These are phyloP conservation scores for Ascocoryne sarcoides DNA, from an alignment of 2,329 filamentous ascomycete genomes.

Conservation along the genomic window DNA sequence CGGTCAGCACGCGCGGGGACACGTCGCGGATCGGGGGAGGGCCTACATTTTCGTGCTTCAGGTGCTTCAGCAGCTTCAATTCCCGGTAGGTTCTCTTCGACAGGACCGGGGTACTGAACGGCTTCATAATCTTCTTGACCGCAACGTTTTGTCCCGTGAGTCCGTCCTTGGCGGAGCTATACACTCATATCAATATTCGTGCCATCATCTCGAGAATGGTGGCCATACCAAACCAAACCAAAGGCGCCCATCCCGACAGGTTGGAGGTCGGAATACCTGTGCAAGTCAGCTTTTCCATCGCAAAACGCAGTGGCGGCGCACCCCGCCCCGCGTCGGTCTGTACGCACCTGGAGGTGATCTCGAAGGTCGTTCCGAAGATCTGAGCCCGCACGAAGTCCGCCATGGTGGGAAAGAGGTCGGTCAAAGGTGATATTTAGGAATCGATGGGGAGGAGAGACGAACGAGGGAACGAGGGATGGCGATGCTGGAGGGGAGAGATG, in stretches of 20 bases:
- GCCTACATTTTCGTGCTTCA: constrained; percentile 87
- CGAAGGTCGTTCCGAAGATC: constrained; percentile 98
- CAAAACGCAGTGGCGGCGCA: constrained; percentile 10
- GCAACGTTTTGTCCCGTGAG: constrained; percentile 94
- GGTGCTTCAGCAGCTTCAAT: constrained; percentile 92
- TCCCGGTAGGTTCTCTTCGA: constrained; percentile 97
- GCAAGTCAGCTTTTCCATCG: constrained; percentile 13
- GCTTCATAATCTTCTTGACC: constrained; percentile 99
- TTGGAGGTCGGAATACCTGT: constrained; percentile 92
- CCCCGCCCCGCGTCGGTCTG: constrained; percentile 10
- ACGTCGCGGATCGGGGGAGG: neutral
- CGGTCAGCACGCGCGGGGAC: constrained; percentile 18
- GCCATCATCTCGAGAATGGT: neutral
- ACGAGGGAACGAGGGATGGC: too few relatives aligned
- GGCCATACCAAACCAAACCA: constrained; percentile 82
- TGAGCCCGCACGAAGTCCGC: constrained; percentile 98
- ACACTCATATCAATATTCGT: constrained; percentile 11
- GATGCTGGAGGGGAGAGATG: neutral
- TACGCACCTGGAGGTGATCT: constrained; percentile 91
- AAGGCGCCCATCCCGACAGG: constrained; percentile 99
- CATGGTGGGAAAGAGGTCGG: constrained; percentile 56
- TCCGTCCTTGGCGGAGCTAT: constrained; percentile 92
- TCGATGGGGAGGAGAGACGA: too few relatives aligned
- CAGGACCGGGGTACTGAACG: constrained; percentile 96
- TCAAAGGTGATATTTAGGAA: neutral